These are phyloP conservation scores for Huiozyma sinensis DNA, from an alignment of 805 yeast genomes.

Conservation along the genomic window DNA sequence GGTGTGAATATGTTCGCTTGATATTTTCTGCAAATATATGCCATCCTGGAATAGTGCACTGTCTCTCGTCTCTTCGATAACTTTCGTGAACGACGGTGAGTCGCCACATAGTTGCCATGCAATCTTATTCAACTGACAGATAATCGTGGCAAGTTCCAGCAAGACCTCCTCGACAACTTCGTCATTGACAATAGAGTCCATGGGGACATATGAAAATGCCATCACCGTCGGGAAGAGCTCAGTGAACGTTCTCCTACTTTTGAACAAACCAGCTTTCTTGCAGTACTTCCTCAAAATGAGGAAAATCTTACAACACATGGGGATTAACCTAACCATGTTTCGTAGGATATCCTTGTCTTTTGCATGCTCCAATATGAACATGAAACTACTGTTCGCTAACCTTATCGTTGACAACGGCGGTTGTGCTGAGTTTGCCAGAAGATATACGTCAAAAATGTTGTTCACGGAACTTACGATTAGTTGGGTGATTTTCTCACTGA, in stretches of 20 bases:
- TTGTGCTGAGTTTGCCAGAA: conserved; percentile 36
- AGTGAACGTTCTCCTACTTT: conserved; percentile 55
- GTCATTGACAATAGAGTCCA: conserved; percentile 66
- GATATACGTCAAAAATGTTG: conserved; percentile 50
- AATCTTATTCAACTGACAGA: conserved; percentile 43
- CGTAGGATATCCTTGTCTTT: conserved; percentile 35
- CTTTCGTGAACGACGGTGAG: conserved; percentile 33
- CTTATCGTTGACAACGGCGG: conserved; percentile 43
- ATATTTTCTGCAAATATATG: conserved; percentile 31
- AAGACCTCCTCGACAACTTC: conserved; percentile 61
- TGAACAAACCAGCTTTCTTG: conserved; percentile 31
- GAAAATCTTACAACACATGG: conserved; percentile 42
- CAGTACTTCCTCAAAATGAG: conserved; percentile 42
- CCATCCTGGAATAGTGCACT: conserved; percentile 35
- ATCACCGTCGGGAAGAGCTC: conserved; percentile 54
- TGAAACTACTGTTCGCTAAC: conserved; percentile 49
- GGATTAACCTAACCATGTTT: conserved; percentile 42
- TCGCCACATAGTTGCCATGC: conserved; percentile 34
- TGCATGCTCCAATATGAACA: conserved; percentile 36
- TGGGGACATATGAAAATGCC: conserved; percentile 54
- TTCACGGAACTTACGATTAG: conserved; percentile 39
- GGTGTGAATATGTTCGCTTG: conserved; percentile 32
- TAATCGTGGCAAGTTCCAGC: conserved; percentile 56
- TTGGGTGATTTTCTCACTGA: conserved; percentile 13
- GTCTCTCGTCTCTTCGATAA: conserved; percentile 29